Conservation (phyloP, 257 asterid genomes). For the Nicotiana knightiana region DNA sequence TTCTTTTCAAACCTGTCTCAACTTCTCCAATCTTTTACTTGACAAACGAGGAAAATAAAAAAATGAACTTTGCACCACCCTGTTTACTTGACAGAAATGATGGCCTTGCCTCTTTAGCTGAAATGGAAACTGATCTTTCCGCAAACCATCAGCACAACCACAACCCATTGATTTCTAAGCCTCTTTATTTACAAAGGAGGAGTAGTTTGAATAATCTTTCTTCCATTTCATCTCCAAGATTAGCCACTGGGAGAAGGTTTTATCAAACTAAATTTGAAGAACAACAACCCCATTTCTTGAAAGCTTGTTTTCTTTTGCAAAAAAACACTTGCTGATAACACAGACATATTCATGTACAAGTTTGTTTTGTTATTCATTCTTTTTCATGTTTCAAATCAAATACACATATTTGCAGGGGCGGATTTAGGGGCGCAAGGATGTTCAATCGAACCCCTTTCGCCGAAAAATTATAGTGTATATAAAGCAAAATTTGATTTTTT, state of each 20-base stretch:
- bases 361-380: background rate
- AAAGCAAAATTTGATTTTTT: too few relatives aligned
- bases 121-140: background rate
- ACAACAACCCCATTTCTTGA: conserved; percentile 29
- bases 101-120: background rate
- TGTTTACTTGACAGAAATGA: background rate
- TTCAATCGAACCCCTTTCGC: too few relatives aligned
- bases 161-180: background rate
- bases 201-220: background rate
- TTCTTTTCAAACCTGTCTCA: background rate
- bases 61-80: background rate
- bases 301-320: conserved; percentile 38
- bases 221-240: conserved; percentile 2
- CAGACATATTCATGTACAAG: conserved; percentile 47
- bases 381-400: background rate
- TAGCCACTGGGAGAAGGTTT: conserved; percentile 7
- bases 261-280: conserved; percentile 17
- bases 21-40: background rate
- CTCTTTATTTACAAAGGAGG: background rate
- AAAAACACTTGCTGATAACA: conserved; percentile 22
- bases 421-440: too few relatives aligned
- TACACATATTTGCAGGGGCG: background rate
- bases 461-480: too few relatives aligned
- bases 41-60: background rate
- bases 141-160: background rate